Evolutionary conservation across 768 basidiomycete genomes (phyloP), one percentile per base, ranked within the genome.

Genomic region (Xerocomellus amylosporus): DNA sequence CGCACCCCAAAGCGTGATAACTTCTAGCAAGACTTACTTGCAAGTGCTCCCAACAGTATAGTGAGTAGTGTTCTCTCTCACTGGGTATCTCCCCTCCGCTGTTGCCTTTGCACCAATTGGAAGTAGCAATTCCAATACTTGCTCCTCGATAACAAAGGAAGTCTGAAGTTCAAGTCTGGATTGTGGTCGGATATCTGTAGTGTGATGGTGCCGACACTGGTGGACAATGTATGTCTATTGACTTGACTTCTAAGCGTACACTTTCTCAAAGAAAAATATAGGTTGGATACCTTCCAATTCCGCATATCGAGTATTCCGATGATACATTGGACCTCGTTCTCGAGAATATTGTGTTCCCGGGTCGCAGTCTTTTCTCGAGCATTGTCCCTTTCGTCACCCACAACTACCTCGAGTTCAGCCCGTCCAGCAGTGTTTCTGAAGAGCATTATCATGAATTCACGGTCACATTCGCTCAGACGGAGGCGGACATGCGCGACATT

Each of bases 401-500:
- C 68, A 96, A 96, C 75, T 86, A 76, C 58, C 74, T 92, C 72
- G 86, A 86, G 70, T 93, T 98, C 73, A 87, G 85, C 30, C 93
- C 94, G 0, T 93, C 94, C 75, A 51, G 48, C 19, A 61, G 48
- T 36, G 76, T 73, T 56, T 63, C 71, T 6, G 91, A 91, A 67
- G 77, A 83, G 58, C 70, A 76, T 28, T 78, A 80, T 60, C 91
- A 96, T 69, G 79, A 83, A 50, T 83, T 97, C 66, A 86, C 79
- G 34, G 67, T 97, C 51, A 84, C 83, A 8, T 77, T 97, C 36
- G 77, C 77, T 28, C 94, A 98, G 70, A 89, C 97, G 62, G 94
- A 98, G 68, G 88, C 89, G 6, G 93, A 97, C 61, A 88, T 98
- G 83, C 82, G 90, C 15, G 94, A 98, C 62, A 90, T 97, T 14